Conservation (phyloP, 108 stramenopile species). For the Nitzschia putrida region DNA sequence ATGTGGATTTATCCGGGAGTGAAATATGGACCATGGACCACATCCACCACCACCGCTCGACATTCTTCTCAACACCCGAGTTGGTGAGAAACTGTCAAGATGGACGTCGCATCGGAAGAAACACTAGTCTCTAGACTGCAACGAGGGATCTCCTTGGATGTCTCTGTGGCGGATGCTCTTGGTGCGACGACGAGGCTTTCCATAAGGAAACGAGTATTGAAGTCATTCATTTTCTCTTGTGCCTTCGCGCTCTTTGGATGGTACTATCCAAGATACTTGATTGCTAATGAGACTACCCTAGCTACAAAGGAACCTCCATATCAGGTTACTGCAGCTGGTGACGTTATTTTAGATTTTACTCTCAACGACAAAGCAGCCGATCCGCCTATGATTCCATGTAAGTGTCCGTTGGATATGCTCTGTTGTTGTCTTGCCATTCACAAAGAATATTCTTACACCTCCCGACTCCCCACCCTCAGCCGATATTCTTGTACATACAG, state of each 20-base stretch:
- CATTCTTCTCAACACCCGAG: too few relatives aligned
- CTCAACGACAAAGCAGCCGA: conserved; percentile 36
- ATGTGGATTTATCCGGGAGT: too few relatives aligned
- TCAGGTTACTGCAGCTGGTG: conserved; percentile 31
- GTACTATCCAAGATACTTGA: conserved; percentile 36
- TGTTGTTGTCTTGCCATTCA: too few relatives aligned
- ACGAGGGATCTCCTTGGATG: conserved; percentile 9
- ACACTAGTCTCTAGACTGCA: conserved; percentile 1
- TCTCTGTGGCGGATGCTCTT: conserved; percentile 1
- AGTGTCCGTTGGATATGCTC: conserved; percentile 7
- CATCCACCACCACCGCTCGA: too few relatives aligned
- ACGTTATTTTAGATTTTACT: conserved; percentile 48
- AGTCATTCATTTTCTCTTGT: neutral
- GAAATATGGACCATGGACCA: too few relatives aligned
- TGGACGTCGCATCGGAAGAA: conserved; percentile 7
- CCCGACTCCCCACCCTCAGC: neutral
- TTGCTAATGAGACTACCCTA: conserved; percentile 11
- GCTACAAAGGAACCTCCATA: conserved; percentile 24
- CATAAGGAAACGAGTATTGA: too few relatives aligned
- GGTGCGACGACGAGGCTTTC: too few relatives aligned
- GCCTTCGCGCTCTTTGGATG: conserved; percentile 32
- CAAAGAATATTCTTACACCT: too few relatives aligned
- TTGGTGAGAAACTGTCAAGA: too few relatives aligned
- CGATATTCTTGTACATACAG: conserved; percentile 24
- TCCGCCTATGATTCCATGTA: conserved; percentile 40